Evolutionary conservation across 345 rosid genomes (phyloP).

Genomic region (Sisymbrium altissimum): DNA sequence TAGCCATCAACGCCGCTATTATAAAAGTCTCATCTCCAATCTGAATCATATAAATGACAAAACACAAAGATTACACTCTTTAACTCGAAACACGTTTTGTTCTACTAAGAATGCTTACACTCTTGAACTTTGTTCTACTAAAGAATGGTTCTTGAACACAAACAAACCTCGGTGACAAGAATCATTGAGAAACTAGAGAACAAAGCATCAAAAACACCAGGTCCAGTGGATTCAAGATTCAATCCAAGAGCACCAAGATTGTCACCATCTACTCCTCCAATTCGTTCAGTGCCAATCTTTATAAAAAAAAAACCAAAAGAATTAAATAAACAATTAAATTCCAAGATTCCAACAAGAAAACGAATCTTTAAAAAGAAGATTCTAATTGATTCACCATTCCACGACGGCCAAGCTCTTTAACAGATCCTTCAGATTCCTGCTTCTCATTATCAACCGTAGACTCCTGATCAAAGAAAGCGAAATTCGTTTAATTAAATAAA

Average conservation of each 20-base stretch:
- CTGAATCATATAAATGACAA: conserved; percentile 40
- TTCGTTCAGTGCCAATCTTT: conserved; percentile 45
- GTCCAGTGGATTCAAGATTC: conserved; percentile 58
- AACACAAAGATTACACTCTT: background rate
- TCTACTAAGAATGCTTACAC: no score
- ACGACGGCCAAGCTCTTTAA: conserved; percentile 84
- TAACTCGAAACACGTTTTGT: background rate
- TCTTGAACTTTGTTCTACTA: background rate
- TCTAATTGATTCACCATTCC: conserved; percentile 54
- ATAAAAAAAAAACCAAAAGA: background rate
- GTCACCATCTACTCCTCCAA: conserved; percentile 40
- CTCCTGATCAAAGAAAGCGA: conserved; percentile 42
- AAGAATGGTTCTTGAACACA: background rate
- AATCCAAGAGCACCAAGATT: conserved; percentile 39
- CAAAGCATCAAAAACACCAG: conserved; percentile 89
- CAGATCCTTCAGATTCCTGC: conserved; percentile 46
- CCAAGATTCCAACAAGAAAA: background rate
- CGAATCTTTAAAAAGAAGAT: conserved; percentile 1
- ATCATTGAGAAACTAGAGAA: conserved; percentile 93
- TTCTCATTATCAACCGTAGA: conserved; percentile 41
- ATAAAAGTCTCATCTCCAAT: conserved; percentile 99
- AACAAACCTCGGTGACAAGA: conserved; percentile 81
- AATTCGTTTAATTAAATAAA: background rate
- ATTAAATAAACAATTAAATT: background rate
- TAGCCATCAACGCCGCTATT: conserved; percentile 99